A percentile compares a stretch with the other conserved stretches of the same genome.
These are phyloP conservation scores for Ophiostoma novo-ulmi DNA, from an alignment of 2,329 filamentous ascomycete genomes.

Conservation along the genomic window DNA sequence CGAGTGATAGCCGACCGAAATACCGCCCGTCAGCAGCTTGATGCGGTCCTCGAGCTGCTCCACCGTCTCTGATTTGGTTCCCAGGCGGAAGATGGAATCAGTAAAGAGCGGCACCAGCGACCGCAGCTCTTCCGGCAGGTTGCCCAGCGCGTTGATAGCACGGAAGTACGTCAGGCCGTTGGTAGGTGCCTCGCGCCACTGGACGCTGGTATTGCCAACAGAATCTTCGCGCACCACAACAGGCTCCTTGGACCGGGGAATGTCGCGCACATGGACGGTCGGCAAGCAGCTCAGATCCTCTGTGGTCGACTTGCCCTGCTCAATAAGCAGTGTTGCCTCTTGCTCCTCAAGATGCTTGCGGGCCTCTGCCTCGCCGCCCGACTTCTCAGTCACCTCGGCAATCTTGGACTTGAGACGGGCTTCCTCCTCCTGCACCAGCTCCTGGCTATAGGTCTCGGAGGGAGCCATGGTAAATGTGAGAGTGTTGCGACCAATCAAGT, in stretches of 20 bases:
- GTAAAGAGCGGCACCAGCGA: conserved; percentile 84
- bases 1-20: conserved; percentile 80
- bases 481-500: conserved; percentile 79
- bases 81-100: conserved; percentile 86
- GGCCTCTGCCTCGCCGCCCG: conserved; percentile 62
- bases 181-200: conserved; percentile 89
- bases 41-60: conserved; percentile 93
- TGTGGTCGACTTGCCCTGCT: conserved; percentile 78
- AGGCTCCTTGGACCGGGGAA: conserved; percentile 68
- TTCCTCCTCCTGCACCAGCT: conserved; percentile 72
- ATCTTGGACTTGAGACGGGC: conserved; percentile 71
- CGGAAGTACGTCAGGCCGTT: conserved; percentile 97
- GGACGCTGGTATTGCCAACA: conserved; percentile 47
- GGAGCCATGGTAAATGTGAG: conserved; percentile 94
- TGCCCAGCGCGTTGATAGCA: conserved; percentile 72
- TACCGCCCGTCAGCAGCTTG: conserved; percentile 90
- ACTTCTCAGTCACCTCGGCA: conserved; percentile 59
- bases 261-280: conserved; percentile 82
- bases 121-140: conserved; percentile 77
- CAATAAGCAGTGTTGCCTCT: conserved; percentile 72
- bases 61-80: conserved; percentile 82
- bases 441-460: conserved; percentile 66
- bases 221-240: conserved; percentile 58
- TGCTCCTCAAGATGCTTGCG: conserved; percentile 63
- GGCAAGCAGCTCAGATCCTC: conserved; percentile 85